Evolutionary conservation across 2,329 filamentous ascomycete genomes (phyloP), one percentile per base, ranked within the genome.

Genomic region (Trichoderma sp.): DNA sequence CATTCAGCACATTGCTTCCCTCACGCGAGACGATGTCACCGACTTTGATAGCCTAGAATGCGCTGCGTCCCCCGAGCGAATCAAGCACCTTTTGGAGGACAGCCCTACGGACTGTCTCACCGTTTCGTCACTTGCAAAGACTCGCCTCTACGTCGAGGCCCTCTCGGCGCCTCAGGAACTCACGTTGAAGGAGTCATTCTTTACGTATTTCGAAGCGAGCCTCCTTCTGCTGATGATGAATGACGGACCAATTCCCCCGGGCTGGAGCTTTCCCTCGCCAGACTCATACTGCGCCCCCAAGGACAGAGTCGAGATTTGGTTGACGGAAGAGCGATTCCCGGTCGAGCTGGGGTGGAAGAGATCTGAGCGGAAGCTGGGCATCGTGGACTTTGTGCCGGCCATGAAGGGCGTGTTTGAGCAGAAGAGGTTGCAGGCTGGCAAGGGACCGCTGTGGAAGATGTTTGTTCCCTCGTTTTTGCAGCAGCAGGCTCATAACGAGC

Each of bases 191-290:
- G 66, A 68, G 7, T 15, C 44, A 0, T 5, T 47, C 9, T 30
- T 67, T 1, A 51, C 66, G 1, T 67, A 65, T 26, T 39, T 61
- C 3, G 67, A 68, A 55, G 45, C 66, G 30, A 47, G 51, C 14
- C 64, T 68, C 5, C 41, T 67, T 12, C 52, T 68, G 9, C 26
- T 67, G 51, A 55, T 67, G 61, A 68, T 68, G 67, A 67, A 45
- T 7, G 66, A 67, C 19, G 56, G 64, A 0, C 55, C 62, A 2
- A 51, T 67, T 19, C 67, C 66, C 1, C 62, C 67, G 17, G 67
- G 43, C 10, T 65, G 59, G 48, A 64, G 39, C 30, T 55, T 67
- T 15, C 66, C 67, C 6, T 15, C 39, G 1, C 19, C 45, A 3
- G 50, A 50, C n/a, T 45, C 47, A 6, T 66, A 54, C 7, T 62